Evolutionary conservation across 768 basidiomycete genomes (phyloP).

Genomic region (Trametes sanguinea): DNA sequence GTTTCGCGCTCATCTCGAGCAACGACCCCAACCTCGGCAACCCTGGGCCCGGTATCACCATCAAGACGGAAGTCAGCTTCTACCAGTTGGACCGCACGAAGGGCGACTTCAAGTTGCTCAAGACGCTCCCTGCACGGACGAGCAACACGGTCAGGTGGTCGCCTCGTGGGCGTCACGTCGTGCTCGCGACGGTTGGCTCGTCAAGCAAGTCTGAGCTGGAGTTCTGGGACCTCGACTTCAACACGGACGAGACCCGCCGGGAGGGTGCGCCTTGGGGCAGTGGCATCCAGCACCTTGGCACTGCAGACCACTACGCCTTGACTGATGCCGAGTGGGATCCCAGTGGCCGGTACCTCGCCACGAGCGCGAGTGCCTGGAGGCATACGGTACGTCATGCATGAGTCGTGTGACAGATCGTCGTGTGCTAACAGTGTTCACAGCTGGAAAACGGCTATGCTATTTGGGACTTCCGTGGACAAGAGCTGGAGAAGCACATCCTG

Average conservation of each 20-base stretch:
- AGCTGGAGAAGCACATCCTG: slow-evolving; percentile 82
- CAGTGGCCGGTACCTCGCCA: slow-evolving; percentile 88
- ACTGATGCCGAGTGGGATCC: slow-evolving; percentile 99
- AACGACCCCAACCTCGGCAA: slow-evolving; percentile 92
- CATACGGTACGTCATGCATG: slow-evolving; percentile 65
- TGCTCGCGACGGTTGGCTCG: slow-evolving; percentile 94
- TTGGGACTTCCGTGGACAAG: slow-evolving; percentile 98
- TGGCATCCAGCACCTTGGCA: slow-evolving; percentile 81
- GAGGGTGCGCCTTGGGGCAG: slow-evolving; percentile 67
- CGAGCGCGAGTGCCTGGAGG: slow-evolving; percentile 93
- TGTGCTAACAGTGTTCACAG: slow-evolving; percentile 42
- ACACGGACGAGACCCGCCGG: slow-evolving; percentile 57
- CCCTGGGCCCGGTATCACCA: slow-evolving; percentile 85
- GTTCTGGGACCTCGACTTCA: slow-evolving; percentile 98
- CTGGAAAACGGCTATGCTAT: slow-evolving; percentile 95
- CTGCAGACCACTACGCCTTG: slow-evolving; percentile 93
- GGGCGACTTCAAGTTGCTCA: slow-evolving; percentile 91
- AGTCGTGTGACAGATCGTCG: background rate
- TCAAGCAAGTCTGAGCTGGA: slow-evolving; percentile 95
- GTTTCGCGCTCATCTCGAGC: slow-evolving; percentile 94
- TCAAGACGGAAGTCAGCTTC: slow-evolving; percentile 96
- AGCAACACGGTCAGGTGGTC: slow-evolving; percentile 97
- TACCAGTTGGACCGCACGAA: slow-evolving; percentile 92
- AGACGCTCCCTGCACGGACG: slow-evolving; percentile 75
- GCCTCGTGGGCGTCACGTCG: slow-evolving; percentile 92